Conservation (phyloP, 2,329 filamentous ascomycete genomes). For the Magnaporthales sp. region DNA sequence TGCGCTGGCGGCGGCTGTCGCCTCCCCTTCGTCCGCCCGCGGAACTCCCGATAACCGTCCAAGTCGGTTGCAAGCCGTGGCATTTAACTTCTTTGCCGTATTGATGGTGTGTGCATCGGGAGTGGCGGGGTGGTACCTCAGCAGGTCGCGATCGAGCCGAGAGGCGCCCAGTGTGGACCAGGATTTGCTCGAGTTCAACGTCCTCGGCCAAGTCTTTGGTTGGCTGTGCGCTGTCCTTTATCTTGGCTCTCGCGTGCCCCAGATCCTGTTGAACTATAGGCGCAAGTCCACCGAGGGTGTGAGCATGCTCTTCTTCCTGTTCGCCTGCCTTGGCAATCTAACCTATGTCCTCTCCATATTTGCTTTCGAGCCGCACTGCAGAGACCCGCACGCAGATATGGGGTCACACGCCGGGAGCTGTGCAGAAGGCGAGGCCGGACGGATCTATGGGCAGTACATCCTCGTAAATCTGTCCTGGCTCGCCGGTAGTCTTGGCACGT, state of each 20-base stretch:
- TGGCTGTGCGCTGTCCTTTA: slow-evolving; percentile 88
- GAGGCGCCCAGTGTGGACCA: slow-evolving; percentile 24
- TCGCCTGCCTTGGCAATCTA: slow-evolving; percentile 90
- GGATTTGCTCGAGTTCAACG: slow-evolving; percentile 56
- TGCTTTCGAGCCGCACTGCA: slow-evolving; percentile 72
- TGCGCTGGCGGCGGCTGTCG: neutral
- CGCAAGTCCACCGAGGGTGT: slow-evolving; percentile 91
- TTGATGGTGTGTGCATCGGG: slow-evolving; percentile 78
- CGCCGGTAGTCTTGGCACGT: slow-evolving; percentile 77
- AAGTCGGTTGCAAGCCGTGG: slow-evolving; percentile 39
- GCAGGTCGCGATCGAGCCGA: slow-evolving; percentile 33
- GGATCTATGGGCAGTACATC: slow-evolving; percentile 72
- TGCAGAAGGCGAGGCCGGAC: slow-evolving; percentile 51
- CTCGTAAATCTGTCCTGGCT: slow-evolving; percentile 89
- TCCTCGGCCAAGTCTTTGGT: slow-evolving; percentile 82
- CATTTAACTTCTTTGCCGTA: slow-evolving; percentile 70
- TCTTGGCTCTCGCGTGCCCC: slow-evolving; percentile 80
- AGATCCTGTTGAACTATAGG: slow-evolving; percentile 84
- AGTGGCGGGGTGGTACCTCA: slow-evolving; percentile 77
- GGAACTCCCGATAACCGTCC: neutral
- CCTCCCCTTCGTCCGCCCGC: neutral
- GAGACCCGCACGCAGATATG: neutral
- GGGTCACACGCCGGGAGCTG: slow-evolving; percentile 35
- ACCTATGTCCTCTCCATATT: slow-evolving; percentile 91
- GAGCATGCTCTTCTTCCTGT: slow-evolving; percentile 90